phyloP scores from a whole-genome alignment of 768 basidiomycete genomes.

The Trametopsis cervina region DNA sequence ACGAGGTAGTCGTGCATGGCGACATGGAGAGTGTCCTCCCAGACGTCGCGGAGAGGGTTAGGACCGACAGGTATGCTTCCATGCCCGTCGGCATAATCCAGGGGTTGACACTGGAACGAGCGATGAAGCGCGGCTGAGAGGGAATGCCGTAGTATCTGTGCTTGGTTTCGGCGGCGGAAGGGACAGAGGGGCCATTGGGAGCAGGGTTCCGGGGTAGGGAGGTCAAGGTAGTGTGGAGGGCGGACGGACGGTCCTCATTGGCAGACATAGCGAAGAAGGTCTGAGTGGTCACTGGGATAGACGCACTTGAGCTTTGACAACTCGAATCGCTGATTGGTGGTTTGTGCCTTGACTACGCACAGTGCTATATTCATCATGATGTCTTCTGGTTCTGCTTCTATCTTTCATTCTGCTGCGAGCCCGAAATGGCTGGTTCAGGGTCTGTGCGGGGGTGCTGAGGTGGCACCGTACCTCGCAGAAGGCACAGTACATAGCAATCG shows the following conservation, averaged over 20 bases:
- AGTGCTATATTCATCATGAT: too few relatives aligned
- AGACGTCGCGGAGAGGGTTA: conserved; percentile 6
- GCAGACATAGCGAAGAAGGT: background rate
- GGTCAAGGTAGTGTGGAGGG: background rate
- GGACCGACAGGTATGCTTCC: conserved; percentile 6
- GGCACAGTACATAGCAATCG: too few relatives aligned
- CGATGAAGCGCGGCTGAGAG: background rate
- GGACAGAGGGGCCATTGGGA: background rate
- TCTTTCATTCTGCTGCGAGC: too few relatives aligned
- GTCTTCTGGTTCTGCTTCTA: too few relatives aligned
- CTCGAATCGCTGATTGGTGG: too few relatives aligned
- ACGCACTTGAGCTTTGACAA: background rate
- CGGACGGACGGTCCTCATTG: background rate
- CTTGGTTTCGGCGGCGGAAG: background rate
- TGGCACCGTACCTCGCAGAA: too few relatives aligned
- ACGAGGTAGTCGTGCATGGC: background rate
- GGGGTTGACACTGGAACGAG: background rate
- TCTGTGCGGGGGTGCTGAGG: too few relatives aligned
- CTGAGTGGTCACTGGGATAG: background rate
- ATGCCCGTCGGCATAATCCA: background rate
- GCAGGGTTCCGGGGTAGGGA: background rate
- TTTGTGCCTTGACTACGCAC: too few relatives aligned
- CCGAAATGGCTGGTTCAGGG: too few relatives aligned
- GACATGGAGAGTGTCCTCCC: background rate
- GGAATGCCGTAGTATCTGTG: background rate